Conservation (phyloP, 2,329 filamentous ascomycete genomes). For the Thielaviopsis populi region DNA sequence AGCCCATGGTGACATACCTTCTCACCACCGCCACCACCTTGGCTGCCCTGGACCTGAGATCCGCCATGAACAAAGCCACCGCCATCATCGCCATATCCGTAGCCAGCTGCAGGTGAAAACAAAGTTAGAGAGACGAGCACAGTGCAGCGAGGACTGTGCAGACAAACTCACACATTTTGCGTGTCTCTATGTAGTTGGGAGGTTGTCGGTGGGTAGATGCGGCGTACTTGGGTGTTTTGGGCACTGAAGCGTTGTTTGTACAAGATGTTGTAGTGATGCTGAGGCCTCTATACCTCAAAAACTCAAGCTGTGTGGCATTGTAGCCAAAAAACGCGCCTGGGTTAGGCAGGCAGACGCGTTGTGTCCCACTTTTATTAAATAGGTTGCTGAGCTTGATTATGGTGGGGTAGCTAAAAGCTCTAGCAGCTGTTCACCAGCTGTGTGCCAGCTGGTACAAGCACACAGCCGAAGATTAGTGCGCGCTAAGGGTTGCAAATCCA, state of each 20-base stretch:
- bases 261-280: neutral
- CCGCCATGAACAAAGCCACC: constrained; percentile 47
- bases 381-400: neutral
- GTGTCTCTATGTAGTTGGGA: neutral
- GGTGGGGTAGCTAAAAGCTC: neutral
- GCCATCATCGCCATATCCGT: constrained; percentile 41
- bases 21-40: constrained; percentile 29
- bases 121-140: neutral
- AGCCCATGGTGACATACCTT: constrained; percentile 26
- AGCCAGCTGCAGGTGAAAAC: constrained; percentile 8
- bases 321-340: neutral
- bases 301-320: neutral
- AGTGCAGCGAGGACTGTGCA: neutral
- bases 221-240: neutral
- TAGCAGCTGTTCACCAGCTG: neutral
- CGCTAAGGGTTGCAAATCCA: too few relatives aligned
- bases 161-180: constrained; percentile 1
- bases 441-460: neutral
- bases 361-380: neutral
- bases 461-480: neutral
- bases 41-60: constrained; percentile 42
- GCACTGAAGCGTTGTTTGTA: neutral
- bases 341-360: neutral
- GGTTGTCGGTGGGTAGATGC: neutral
- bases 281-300: neutral